These are phyloP conservation scores for Hirschfeldia incana DNA, from an alignment of 345 rosid species.

Conservation along the genomic window DNA sequence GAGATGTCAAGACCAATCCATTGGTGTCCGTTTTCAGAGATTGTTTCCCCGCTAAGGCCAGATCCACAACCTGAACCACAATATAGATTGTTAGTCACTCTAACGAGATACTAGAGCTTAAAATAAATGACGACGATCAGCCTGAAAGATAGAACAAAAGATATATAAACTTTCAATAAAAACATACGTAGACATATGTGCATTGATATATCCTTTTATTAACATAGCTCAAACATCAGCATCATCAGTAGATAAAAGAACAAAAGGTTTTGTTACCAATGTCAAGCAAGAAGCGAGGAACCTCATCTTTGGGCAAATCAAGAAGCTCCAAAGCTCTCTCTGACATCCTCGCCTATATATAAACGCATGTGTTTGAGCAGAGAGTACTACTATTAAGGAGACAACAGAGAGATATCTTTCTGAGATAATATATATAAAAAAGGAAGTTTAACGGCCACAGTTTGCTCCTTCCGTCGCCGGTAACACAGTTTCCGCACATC, in stretches of 20 bases:
- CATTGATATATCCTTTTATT: too few species aligned
- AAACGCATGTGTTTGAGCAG: too few species aligned
- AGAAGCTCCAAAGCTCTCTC: constrained; percentile 97
- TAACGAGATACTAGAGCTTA: not conserved
- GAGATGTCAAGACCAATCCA: constrained; percentile 97
- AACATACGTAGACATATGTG: not conserved
- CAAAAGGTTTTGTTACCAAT: constrained; percentile 48
- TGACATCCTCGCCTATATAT: constrained; percentile 62
- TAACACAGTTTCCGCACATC: too few species aligned
- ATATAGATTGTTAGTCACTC: not conserved
- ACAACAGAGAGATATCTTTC: too few species aligned
- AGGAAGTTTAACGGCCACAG: too few species aligned
- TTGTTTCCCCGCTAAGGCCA: constrained; percentile 87
- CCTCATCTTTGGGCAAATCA: constrained; percentile 75
- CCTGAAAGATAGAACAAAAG: constrained; percentile 24
- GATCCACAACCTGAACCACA: constrained; percentile 80
- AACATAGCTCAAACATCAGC: too few species aligned
- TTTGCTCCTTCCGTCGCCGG: too few species aligned
- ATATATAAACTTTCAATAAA: not conserved
- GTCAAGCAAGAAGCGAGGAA: constrained; percentile 82
- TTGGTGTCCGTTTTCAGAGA: constrained; percentile 75
- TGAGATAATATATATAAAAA: too few species aligned
- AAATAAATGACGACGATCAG: too few species aligned
- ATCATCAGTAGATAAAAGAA: constrained; percentile 10
- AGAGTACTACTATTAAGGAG: too few species aligned